Evolutionary conservation across 2,329 filamentous ascomycete genomes (phyloP).

Genomic region (Tolypocladium endophyticum): DNA sequence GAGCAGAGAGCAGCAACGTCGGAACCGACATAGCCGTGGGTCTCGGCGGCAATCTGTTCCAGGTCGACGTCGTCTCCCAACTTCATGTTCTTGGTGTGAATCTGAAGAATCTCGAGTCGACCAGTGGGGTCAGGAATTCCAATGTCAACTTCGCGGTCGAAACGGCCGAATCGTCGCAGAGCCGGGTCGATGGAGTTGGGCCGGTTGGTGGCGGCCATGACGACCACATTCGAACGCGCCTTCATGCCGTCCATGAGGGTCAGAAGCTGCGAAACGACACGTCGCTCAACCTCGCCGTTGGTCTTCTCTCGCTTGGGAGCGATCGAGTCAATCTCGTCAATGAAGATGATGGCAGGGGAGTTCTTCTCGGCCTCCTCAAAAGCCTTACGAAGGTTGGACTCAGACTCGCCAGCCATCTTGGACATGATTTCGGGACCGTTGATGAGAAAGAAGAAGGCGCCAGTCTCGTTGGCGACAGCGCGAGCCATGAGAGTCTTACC

Average conservation of each 20-base stretch:
- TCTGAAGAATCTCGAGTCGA: constrained; percentile 96
- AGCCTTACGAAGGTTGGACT: constrained; percentile 96
- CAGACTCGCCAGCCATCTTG: constrained; percentile 99
- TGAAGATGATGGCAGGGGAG: constrained; percentile 98
- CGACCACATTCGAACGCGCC: constrained; percentile 94
- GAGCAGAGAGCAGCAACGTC: constrained; percentile 98
- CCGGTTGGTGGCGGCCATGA: constrained; percentile 98
- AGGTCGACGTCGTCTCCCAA: constrained; percentile 92
- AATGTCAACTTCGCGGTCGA: constrained; percentile 98
- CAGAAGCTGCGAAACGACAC: constrained; percentile 93
- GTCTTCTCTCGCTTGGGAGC: constrained; percentile 99
- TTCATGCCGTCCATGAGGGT: constrained; percentile 99
- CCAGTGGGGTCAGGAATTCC: constrained; percentile 96
- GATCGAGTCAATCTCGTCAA: constrained; percentile 98
- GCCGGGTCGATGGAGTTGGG: constrained; percentile 98
- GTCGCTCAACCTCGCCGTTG: constrained; percentile 95
- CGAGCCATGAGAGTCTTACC: constrained; percentile 99
- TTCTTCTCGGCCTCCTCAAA: constrained; percentile 99
- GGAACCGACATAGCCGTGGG: constrained; percentile 97
- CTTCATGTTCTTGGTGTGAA: constrained; percentile 99
- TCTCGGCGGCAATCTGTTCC: constrained; percentile 93
- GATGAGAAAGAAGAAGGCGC: constrained; percentile 98
- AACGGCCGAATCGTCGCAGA: constrained; percentile 93
- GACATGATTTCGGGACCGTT: constrained; percentile 99
- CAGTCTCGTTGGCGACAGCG: constrained; percentile 97